Evolutionary conservation across 2,329 filamentous ascomycete genomes (phyloP).

Genomic region (Clarireedia homoeocarpa): DNA sequence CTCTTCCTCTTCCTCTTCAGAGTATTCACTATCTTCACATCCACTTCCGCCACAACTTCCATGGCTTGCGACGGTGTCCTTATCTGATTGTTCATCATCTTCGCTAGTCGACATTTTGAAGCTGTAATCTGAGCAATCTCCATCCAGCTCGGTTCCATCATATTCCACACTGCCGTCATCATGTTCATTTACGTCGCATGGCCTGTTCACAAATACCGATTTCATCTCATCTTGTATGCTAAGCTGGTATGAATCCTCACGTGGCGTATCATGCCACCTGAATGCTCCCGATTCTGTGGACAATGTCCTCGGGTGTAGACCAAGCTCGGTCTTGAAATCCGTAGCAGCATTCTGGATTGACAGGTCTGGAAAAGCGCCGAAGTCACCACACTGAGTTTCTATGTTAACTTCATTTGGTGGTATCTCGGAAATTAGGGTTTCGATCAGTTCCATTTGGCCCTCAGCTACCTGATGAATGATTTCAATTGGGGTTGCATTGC

Average conservation of each 20-base stretch:
- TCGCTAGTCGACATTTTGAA: neutral
- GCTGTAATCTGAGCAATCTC: no score
- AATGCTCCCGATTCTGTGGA: neutral
- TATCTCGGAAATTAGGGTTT: neutral
- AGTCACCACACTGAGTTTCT: no score
- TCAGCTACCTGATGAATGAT: neutral
- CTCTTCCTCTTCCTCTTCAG: neutral
- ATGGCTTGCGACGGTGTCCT: neutral
- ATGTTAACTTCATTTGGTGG: no score
- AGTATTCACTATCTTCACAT: neutral
- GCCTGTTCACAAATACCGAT: neutral
- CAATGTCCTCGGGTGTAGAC: neutral
- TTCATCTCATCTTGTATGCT: neutral
- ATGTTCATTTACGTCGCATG: neutral
- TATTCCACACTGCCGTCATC: no score
- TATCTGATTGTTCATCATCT: neutral
- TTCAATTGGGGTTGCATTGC: neutral
- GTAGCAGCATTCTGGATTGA: no score
- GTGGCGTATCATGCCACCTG: neutral
- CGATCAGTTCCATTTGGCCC: no score
- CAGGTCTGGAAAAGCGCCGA: no score
- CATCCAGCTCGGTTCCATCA: no score
- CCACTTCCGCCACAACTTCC: neutral
- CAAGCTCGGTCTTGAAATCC: neutral
- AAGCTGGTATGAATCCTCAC: neutral